A percentile compares a stretch with the other conserved stretches of the same genome.
These are phyloP conservation scores for Anisodus acutangulus DNA, from an alignment of 257 asterid genomes.

Conservation along the genomic window DNA sequence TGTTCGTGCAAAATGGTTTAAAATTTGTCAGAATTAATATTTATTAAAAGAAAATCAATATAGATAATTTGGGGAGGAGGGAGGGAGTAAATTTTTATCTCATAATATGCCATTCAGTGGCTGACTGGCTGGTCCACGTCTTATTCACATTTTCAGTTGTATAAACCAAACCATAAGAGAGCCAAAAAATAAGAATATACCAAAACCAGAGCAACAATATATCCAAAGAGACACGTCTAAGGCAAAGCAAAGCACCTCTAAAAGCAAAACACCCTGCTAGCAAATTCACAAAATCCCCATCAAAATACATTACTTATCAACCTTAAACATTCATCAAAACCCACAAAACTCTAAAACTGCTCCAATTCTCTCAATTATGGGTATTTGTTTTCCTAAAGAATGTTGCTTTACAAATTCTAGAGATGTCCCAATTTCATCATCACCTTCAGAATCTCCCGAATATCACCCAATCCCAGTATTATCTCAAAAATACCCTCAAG, in stretches of 20 bases:
- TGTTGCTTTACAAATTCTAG: slow-evolving; percentile 57
- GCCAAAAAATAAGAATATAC: slow-evolving; percentile 31
- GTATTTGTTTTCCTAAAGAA: slow-evolving; percentile 48
- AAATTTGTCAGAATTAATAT: too few relatives aligned
- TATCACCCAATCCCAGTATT: slow-evolving; percentile 30
- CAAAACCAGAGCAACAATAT: slow-evolving; percentile 30
- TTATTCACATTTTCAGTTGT: neutral
- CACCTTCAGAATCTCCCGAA: slow-evolving; percentile 48
- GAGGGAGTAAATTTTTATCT: too few relatives aligned
- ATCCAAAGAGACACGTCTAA: slow-evolving; percentile 27
- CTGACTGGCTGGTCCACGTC: neutral
- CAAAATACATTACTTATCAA: slow-evolving; percentile 31
- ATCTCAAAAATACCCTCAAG: slow-evolving; percentile 32
- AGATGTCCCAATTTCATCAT: slow-evolving; percentile 61
- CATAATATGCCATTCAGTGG: too few relatives aligned
- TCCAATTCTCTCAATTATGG: slow-evolving; percentile 20
- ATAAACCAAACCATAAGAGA: slow-evolving; percentile 26
- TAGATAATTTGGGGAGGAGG: too few relatives aligned
- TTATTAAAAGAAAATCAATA: too few relatives aligned
- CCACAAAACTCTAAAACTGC: neutral
- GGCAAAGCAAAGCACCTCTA: slow-evolving; percentile 72
- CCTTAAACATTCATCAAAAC: slow-evolving; percentile 20
- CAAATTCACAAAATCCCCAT: neutral
- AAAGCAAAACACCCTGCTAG: slow-evolving; percentile 38
- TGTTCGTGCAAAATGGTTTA: too few relatives aligned